phyloP scores from a whole-genome alignment of 306 rosid genomes.

The Sindora glabra region DNA sequence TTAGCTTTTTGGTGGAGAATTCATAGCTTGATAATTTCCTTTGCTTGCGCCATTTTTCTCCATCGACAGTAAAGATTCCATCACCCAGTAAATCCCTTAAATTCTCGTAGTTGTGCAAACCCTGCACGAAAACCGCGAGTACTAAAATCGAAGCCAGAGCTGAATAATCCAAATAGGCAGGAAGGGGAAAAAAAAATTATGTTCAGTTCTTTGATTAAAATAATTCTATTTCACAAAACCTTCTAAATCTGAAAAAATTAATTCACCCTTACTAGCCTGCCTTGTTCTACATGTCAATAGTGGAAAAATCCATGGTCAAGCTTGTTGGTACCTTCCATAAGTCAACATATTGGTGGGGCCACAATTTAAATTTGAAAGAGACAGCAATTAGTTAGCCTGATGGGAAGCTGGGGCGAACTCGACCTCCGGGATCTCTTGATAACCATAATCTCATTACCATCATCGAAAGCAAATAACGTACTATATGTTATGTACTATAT shows the following conservation, averaged over 20 bases:
- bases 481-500: no score
- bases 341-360: not conserved
- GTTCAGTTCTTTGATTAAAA: not conserved
- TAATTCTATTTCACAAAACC: not conserved
- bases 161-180: not conserved
- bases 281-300: not conserved
- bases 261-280: not conserved
- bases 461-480: no score
- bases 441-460: no score
- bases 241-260: not conserved
- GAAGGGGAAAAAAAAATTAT: no score
- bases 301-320: no score
- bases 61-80: constrained; percentile 80
- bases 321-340: not conserved
- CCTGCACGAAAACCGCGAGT: constrained; percentile 32
- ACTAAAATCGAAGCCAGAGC: not conserved
- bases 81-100: constrained; percentile 82
- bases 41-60: constrained; percentile 78
- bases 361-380: no score
- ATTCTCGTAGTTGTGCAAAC: constrained; percentile 42
- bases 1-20: constrained; percentile 58
- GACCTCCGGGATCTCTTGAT: no score
- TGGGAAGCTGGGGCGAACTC: no score
- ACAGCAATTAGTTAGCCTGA: no score
- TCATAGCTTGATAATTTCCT: constrained; percentile 68